Base-by-base conservation (phyloP, 2,329 filamentous ascomycete species). In the Chaetoscypha palmicola region DNA sequence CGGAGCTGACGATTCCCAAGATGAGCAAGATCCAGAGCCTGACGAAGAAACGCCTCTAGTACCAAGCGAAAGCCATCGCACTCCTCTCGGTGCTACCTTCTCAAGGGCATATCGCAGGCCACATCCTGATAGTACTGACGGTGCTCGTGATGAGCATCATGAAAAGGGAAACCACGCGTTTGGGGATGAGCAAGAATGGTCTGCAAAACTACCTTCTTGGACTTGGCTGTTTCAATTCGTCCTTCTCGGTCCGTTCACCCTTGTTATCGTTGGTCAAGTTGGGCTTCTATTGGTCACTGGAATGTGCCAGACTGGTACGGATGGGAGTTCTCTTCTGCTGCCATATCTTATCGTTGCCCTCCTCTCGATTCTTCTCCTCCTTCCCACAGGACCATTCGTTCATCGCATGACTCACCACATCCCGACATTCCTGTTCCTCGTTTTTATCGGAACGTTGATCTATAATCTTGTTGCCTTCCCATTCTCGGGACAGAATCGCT, bases 381-480 rank as follows among this genome's bases (percentile, higher is more conserved):
- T 87, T 1, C 92, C 92, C 0, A 63, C 88, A 2, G 76, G 81
- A 0, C 92, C 92, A 0, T 94, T 94, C 60, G 73, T 95, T 31
- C 90, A 97, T 62, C 83, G 91, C 33, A 79, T 92, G 51, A 87
- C 83, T 1, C 84, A 85, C 60, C 88, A 94, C 47, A 63, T 97
- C 3, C 90, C 92, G 0, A 68, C 83, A 0, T 81, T 94, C 55
- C 64, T 96, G 12, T 71, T 94, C 21, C 60, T 82, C 10, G 68
- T 95, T 7, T 86, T 89, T 49, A 58, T 78, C 19, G 86, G 73
- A 22, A 94, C 88, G 1, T 67, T 94, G 21, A 74, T 90, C 44
- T 97, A 95, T 69, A 94, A 94, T 59, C 75, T 96, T 3, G 67
- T 77, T 2, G 86, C 86, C 1, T 96, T 95, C 63, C 92, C 92